phyloP scores from a whole-genome alignment of 1,139 yeast genomes.

The Meyerozyma athensensis region DNA sequence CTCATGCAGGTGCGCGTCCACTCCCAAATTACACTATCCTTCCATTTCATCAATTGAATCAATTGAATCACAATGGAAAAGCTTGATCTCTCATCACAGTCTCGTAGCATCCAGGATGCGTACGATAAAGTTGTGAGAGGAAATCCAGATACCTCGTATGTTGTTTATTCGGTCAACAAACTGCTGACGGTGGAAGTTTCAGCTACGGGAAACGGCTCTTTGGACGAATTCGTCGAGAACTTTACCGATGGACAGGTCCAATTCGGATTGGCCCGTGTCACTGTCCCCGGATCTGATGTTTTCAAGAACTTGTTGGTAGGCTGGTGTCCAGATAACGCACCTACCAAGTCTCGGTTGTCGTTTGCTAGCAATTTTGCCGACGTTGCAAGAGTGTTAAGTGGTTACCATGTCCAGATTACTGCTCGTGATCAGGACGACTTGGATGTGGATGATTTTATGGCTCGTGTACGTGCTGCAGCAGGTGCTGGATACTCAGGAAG shows the following conservation, averaged over 20 bases:
- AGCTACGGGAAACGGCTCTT: slow-evolving; percentile 57
- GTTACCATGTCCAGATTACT: slow-evolving; percentile 92
- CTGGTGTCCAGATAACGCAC: slow-evolving; percentile 91
- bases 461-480: slow-evolving; percentile 82
- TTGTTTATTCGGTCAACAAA: slow-evolving; percentile 58
- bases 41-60: neutral
- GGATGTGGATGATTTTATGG: slow-evolving; percentile 68
- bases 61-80: slow-evolving; percentile 40
- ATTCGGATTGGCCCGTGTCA: slow-evolving; percentile 84
- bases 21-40: too few relatives aligned
- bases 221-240: slow-evolving; percentile 72
- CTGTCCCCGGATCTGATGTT: slow-evolving; percentile 86
- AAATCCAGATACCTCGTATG: slow-evolving; percentile 51
- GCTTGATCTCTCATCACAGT: slow-evolving; percentile 52
- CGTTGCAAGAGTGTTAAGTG: slow-evolving; percentile 62
- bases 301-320: slow-evolving; percentile 81
- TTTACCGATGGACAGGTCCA: slow-evolving; percentile 88
- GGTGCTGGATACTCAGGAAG: slow-evolving; percentile 91
- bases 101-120: slow-evolving; percentile 56
- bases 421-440: slow-evolving; percentile 94
- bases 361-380: slow-evolving; percentile 75
- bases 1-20: slow-evolving; percentile 3
- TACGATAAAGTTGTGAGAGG: slow-evolving; percentile 65
- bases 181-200: slow-evolving; percentile 55
- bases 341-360: slow-evolving; percentile 66